Evolutionary conservation across 129 eudicot species (phyloP).

Genomic region (Flaveria trinervia): DNA sequence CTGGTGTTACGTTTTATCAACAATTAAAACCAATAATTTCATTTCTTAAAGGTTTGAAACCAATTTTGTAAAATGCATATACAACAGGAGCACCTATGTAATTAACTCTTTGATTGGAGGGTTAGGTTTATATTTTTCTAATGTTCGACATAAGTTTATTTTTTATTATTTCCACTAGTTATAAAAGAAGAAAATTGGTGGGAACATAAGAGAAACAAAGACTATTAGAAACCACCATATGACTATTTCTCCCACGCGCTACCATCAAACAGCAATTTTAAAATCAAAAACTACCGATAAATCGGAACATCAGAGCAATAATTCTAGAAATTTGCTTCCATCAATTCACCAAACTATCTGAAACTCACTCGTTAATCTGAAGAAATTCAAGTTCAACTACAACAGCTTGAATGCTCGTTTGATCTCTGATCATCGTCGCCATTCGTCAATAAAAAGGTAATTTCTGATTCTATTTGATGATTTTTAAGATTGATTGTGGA

Average conservation of each 20-base stretch:
- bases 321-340: not conserved
- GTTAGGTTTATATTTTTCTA: not conserved
- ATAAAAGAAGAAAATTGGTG: constrained; percentile 27
- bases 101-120: not conserved
- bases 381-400: constrained; percentile 11
- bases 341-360: not conserved
- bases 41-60: too few relatives aligned
- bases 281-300: not conserved
- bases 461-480: not conserved
- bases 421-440: constrained; percentile 14
- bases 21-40: too few relatives aligned
- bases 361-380: not conserved
- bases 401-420: not conserved
- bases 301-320: not conserved
- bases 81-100: too few relatives aligned
- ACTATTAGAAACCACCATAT: not conserved
- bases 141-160: not conserved
- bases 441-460: constrained; percentile 19
- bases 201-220: constrained; percentile 23
- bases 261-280: not conserved
- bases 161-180: not conserved
- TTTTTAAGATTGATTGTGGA: constrained; percentile 7
- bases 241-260: constrained; percentile 33
- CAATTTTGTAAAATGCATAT: too few relatives aligned
- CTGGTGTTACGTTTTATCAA: too few relatives aligned